Percentiles rank a stretch among this genome's conserved stretches.
These are phyloP conservation scores for Chrysosporium keratinophilum DNA, from an alignment of 2,329 filamentous ascomycete genomes.

Conservation along the genomic window DNA sequence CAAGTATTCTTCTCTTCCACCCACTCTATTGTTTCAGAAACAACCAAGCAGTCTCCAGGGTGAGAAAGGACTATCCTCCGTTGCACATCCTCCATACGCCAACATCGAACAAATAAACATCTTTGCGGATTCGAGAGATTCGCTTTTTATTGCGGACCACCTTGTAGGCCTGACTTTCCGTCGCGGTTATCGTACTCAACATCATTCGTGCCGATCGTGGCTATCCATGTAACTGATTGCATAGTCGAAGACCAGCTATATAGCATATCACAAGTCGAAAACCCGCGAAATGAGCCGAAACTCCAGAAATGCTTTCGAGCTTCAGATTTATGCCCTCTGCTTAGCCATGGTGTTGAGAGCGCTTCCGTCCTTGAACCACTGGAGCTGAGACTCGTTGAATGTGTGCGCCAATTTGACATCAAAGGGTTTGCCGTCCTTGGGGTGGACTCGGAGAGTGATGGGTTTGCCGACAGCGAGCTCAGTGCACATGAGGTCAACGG, in stretches of 20 bases:
- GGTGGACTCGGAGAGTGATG: slow-evolving; percentile 82
- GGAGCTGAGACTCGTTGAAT: slow-evolving; percentile 94
- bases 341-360: slow-evolving; percentile 99
- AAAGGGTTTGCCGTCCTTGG: slow-evolving; percentile 70
- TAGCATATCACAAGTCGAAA: neutral
- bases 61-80: neutral
- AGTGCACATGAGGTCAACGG: slow-evolving; percentile 79
- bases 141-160: neutral
- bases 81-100: slow-evolving; percentile 9
- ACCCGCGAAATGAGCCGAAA: neutral
- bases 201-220: neutral
- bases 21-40: slow-evolving; percentile 2
- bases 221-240: neutral
- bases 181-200: neutral
- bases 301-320: neutral
- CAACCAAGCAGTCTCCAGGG: neutral
- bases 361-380: slow-evolving; percentile 98
- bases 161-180: neutral
- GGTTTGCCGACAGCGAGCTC: slow-evolving; percentile 88
- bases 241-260: neutral
- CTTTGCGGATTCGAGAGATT: neutral
- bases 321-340: slow-evolving; percentile 25
- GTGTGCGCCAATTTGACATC: slow-evolving; percentile 83
- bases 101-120: slow-evolving; percentile 3
- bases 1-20: slow-evolving; percentile 4